phyloP scores from a whole-genome alignment of 2,329 filamentous ascomycete genomes.

The Pleurostoma richardsiae region DNA sequence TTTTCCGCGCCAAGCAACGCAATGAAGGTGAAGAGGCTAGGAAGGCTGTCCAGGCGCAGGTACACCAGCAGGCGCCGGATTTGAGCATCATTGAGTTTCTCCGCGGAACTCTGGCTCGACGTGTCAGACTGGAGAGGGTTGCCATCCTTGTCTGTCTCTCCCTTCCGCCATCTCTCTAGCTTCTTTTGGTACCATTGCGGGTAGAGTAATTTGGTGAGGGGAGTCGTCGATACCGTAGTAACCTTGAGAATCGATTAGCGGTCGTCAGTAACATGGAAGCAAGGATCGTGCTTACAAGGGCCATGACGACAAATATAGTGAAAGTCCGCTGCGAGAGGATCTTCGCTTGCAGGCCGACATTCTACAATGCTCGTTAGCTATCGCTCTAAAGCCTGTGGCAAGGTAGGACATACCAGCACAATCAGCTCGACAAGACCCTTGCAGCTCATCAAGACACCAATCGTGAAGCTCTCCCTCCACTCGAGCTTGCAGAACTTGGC shows the following conservation, averaged over 20 bases:
- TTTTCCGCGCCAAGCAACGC: slow-evolving; percentile 58
- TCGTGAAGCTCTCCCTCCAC: slow-evolving; percentile 86
- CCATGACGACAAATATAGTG: slow-evolving; percentile 94
- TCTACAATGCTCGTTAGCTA: slow-evolving; percentile 27
- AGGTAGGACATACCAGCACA: slow-evolving; percentile 62
- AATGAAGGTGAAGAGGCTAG: slow-evolving; percentile 77
- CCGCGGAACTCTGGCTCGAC: slow-evolving; percentile 15
- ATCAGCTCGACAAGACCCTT: slow-evolving; percentile 94
- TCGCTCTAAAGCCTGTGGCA: background rate
- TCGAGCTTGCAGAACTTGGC: slow-evolving; percentile 71
- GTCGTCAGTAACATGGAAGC: too few relatives aligned
- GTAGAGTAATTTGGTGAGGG: slow-evolving; percentile 68
- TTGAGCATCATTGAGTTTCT: slow-evolving; percentile 27
- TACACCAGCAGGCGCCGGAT: slow-evolving; percentile 71
- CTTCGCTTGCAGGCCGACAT: slow-evolving; percentile 74
- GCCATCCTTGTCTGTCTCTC: slow-evolving; percentile 82
- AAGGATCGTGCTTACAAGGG: slow-evolving; percentile 39
- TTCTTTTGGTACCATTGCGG: slow-evolving; percentile 57
- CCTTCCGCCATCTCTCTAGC: slow-evolving; percentile 58
- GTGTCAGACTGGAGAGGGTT: slow-evolving; percentile 29
- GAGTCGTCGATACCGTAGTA: slow-evolving; percentile 80
- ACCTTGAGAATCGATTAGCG: slow-evolving; percentile 27
- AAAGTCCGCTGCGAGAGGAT: slow-evolving; percentile 80
- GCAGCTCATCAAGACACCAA: slow-evolving; percentile 91
- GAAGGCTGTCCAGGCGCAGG: slow-evolving; percentile 78